Percentiles rank a stretch among this genome's conserved stretches.
Evolutionary conservation across 768 basidiomycete species (phyloP).

Genomic region (Russula earlei): DNA sequence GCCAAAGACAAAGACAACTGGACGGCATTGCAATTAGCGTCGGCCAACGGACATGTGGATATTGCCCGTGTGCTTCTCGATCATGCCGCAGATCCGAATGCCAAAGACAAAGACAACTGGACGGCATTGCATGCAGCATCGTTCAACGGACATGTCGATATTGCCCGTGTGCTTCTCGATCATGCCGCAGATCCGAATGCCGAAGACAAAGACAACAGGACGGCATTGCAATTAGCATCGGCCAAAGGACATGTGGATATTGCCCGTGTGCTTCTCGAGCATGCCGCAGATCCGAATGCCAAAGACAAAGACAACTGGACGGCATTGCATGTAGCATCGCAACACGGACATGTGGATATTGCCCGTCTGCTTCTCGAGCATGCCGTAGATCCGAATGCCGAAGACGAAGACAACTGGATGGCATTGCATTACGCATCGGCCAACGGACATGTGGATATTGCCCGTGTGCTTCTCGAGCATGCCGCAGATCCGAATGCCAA

Average conservation of each 20-base stretch:
- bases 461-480: background rate
- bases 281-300: background rate
- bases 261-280: background rate
- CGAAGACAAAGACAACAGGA: background rate
- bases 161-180: background rate
- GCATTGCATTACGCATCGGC: background rate
- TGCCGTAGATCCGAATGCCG: background rate
- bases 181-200: background rate
- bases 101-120: background rate
- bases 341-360: background rate
- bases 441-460: background rate
- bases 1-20: background rate
- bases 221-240: background rate
- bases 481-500: background rate
- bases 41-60: background rate
- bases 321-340: background rate
- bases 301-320: background rate
- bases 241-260: background rate
- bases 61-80: background rate
- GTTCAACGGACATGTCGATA: background rate
- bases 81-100: background rate
- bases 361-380: background rate
- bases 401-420: background rate
- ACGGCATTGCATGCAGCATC: background rate
- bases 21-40: background rate